Percentiles rank a stretch among this genome's conserved stretches.
These are phyloP conservation scores for Cyberlindnera mississippiensis DNA, from an alignment of 805 yeast genomes.

Conservation along the genomic window DNA sequence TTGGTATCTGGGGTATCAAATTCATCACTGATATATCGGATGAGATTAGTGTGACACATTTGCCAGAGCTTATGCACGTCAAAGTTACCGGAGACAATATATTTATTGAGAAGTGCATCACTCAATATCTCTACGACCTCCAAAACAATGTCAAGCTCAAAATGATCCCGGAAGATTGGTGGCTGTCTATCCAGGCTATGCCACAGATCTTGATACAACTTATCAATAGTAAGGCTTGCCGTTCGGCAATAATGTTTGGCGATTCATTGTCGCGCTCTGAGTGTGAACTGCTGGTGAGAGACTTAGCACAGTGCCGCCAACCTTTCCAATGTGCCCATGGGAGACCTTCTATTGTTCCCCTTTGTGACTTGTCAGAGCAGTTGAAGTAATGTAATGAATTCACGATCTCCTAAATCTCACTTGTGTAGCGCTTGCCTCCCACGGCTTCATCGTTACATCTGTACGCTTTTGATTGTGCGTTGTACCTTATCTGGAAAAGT, in stretches of 20 bases:
- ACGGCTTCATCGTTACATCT: no score
- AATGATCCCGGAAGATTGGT: slow-evolving; percentile 32
- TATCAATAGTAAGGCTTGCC: slow-evolving; percentile 61
- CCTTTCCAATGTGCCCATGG: slow-evolving; percentile 90
- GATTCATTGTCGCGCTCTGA: slow-evolving; percentile 39
- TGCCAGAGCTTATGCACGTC: slow-evolving; percentile 41
- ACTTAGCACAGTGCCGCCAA: slow-evolving; percentile 43
- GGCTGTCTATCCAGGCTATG: slow-evolving; percentile 35
- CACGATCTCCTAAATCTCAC: no score
- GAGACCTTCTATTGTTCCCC: slow-evolving; percentile 65
- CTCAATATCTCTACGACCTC: slow-evolving; percentile 44
- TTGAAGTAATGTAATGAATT: background rate
- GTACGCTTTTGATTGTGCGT: no score
- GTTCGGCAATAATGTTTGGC: slow-evolving; percentile 72
- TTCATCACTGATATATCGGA: slow-evolving; percentile 13
- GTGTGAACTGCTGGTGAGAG: slow-evolving; percentile 41
- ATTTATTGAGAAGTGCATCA: slow-evolving; percentile 35
- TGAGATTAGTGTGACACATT: slow-evolving; percentile 32
- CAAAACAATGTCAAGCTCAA: slow-evolving; percentile 29
- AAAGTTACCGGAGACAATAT: slow-evolving; percentile 29
- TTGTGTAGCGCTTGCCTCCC: no score
- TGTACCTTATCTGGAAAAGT: slow-evolving; percentile 2
- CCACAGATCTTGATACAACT: slow-evolving; percentile 50
- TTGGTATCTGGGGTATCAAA: slow-evolving; percentile 44
- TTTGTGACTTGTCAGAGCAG: slow-evolving; percentile 27